Percentiles rank a stretch among this genome's conserved stretches.
Conservation (phyloP, 257 asterid species). For the Solanum sparsipilum region DNA sequence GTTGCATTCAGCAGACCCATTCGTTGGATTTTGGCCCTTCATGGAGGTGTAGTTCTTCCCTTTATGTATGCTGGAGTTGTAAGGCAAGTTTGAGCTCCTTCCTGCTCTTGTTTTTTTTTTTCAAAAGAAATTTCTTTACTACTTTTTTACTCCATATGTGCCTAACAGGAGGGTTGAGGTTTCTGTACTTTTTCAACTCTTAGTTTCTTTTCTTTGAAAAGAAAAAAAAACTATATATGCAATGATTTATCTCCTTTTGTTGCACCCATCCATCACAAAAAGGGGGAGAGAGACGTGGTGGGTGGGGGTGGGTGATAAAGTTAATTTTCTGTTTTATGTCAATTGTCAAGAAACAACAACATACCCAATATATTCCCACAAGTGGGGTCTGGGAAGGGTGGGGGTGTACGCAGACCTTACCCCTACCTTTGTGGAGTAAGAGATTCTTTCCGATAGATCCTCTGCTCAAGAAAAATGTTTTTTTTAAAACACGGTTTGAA, state of each 20-base stretch:
- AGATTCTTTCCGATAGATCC: not conserved
- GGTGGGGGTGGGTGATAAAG: not conserved
- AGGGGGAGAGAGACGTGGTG: not conserved
- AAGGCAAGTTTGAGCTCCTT: conserved; percentile 38
- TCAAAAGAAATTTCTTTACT: not conserved
- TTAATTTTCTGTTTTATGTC: not conserved
- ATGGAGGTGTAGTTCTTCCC: conserved; percentile 74
- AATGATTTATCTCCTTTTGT: not conserved
- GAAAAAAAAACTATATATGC: not conserved
- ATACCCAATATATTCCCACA: not conserved
- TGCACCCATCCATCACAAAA: not conserved
- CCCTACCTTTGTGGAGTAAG: not conserved
- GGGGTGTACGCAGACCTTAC: not conserved
- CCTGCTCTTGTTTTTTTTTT: not conserved
- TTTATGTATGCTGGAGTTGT: conserved; percentile 68
- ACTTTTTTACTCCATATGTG: not conserved
- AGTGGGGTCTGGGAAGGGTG: not conserved
- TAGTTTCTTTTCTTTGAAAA: not conserved
- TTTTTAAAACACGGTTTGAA: not conserved
- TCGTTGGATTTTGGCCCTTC: conserved; percentile 92
- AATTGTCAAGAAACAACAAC: not conserved
- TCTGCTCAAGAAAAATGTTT: not conserved
- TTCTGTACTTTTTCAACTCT: not conserved
- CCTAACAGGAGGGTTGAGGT: not conserved
- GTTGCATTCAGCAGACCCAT: conserved; percentile 90